A percentile compares a stretch with the other conserved stretches of the same genome.
Conservation (phyloP, 2,329 filamentous ascomycete species). For the Fusarium sp. region DNA sequence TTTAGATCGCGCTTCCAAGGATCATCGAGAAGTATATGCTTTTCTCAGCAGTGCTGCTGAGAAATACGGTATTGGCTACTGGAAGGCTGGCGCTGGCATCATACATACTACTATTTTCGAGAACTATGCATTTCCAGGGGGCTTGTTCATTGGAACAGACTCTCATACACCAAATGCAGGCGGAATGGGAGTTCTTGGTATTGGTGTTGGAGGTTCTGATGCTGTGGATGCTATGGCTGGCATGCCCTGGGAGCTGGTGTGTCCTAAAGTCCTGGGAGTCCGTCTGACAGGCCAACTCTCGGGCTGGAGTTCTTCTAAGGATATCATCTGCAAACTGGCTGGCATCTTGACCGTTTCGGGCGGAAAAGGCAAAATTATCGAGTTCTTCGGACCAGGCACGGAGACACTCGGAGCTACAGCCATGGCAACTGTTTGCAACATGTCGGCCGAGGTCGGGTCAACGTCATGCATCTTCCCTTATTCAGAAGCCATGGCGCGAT, state of each 20-base stretch:
- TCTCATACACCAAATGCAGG: constrained; percentile 54
- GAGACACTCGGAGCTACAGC: constrained; percentile 50
- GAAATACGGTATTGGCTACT: constrained; percentile 60
- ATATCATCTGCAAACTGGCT: constrained; percentile 54
- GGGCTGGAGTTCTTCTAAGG: constrained; percentile 20
- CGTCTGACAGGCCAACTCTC: constrained; percentile 77
- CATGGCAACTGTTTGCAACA: constrained; percentile 55
- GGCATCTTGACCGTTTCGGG: constrained; percentile 52
- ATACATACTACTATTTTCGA: constrained; percentile 57
- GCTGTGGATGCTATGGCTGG: constrained; percentile 57
- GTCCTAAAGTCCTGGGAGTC: constrained; percentile 95
- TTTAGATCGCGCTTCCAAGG: neutral
- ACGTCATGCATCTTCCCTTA: constrained; percentile 54
- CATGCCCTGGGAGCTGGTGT: constrained; percentile 56
- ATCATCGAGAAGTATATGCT: constrained; percentile 52
- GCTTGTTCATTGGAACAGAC: constrained; percentile 53
- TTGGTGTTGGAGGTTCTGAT: constrained; percentile 60
- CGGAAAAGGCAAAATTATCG: constrained; percentile 52
- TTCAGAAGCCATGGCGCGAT: constrained; percentile 49
- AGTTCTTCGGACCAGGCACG: constrained; percentile 53
- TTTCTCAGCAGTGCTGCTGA: constrained; percentile 55
- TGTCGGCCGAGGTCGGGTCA: constrained; percentile 54
- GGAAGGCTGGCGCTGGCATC: constrained; percentile 53
- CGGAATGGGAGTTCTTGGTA: constrained; percentile 52
- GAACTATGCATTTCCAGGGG: constrained; percentile 54